Percentiles rank a stretch among this genome's conserved stretches.
Conservation (phyloP, 768 basidiomycete genomes). For the Porpolomopsis calyptriformis region DNA sequence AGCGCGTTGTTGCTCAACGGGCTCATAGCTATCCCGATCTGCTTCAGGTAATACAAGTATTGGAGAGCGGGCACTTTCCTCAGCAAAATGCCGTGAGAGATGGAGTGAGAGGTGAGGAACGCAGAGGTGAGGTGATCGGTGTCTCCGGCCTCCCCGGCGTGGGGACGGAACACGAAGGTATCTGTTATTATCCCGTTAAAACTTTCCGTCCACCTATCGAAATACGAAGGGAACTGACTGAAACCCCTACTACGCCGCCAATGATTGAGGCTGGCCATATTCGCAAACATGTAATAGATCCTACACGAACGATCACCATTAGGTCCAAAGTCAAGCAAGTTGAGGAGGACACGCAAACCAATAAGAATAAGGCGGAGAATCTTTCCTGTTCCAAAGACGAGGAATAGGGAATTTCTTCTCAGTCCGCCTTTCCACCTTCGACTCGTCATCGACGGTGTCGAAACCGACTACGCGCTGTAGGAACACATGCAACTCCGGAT, state of each 20-base stretch:
- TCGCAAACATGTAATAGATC: conserved; percentile 97
- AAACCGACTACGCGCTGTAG: conserved; percentile 93
- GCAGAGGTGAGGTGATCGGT: conserved; percentile 95
- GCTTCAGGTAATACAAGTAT: conserved; percentile 95
- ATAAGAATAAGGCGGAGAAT: conserved; percentile 92
- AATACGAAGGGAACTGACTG: conserved; percentile 44
- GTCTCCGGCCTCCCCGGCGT: conserved; percentile 96
- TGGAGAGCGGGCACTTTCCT: conserved; percentile 96
- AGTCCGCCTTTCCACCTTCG: conserved; percentile 82
- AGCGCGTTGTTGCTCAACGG: conserved; percentile 96
- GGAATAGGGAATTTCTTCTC: conserved; percentile 94
- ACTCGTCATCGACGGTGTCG: conserved; percentile 98
- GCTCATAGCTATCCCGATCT: conserved; percentile 98
- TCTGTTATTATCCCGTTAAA: conserved; percentile 34
- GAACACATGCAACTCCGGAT: conserved; percentile 93
- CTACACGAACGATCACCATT: conserved; percentile 25
- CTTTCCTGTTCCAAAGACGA: conserved; percentile 74
- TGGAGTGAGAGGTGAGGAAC: conserved; percentile 93
- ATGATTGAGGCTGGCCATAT: conserved; percentile 88
- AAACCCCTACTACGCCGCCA: conserved; percentile 85
- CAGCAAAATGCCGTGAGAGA: conserved; percentile 96
- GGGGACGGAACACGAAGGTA: conserved; percentile 94
- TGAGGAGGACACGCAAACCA: conserved; percentile 44
- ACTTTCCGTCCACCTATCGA: background rate
- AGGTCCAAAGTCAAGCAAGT: background rate